These are phyloP conservation scores for Phytophthora crassamura DNA, from an alignment of 352 stramenopile species.

Conservation along the genomic window DNA sequence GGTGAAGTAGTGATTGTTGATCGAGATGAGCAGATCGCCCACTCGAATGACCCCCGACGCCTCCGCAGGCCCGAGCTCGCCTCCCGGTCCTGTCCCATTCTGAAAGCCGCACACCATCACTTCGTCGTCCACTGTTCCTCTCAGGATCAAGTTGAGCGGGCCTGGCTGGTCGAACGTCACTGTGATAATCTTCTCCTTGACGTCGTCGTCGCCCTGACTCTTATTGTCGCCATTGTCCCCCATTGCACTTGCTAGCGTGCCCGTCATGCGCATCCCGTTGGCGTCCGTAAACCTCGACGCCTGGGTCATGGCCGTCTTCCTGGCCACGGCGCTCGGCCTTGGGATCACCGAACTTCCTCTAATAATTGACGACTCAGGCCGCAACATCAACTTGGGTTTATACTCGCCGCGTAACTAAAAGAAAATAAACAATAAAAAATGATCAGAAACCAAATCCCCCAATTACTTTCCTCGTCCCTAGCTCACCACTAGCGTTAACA, in stretches of 20 bases:
- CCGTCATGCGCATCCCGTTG: constrained; percentile 82
- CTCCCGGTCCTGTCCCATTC: constrained; percentile 33
- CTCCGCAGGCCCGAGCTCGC: constrained; percentile 58
- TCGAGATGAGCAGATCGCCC: constrained; percentile 85
- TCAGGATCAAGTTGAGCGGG: constrained; percentile 71
- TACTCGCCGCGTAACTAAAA: constrained; percentile 82
- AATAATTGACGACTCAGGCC: constrained; percentile 88
- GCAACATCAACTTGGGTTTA: constrained; percentile 90
- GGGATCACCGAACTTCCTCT: constrained; percentile 86
- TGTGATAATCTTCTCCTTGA: constrained; percentile 90
- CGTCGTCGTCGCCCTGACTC: constrained; percentile 64
- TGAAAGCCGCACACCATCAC: constrained; percentile 90
- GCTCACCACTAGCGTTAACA: constrained; percentile 80
- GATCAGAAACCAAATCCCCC: background rate
- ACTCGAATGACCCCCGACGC: constrained; percentile 79
- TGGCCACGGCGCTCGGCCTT: constrained; percentile 64
- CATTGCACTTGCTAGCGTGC: constrained; percentile 45
- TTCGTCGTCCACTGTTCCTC: constrained; percentile 88
- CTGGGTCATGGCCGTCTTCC: constrained; percentile 74
- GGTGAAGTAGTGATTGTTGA: constrained; percentile 90
- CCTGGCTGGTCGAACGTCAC: constrained; percentile 87
- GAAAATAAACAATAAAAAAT: constrained; percentile 1
- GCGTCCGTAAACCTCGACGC: constrained; percentile 81
- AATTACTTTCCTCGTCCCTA: constrained; percentile 10
- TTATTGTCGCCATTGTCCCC: constrained; percentile 58